Evolutionary conservation across 2,329 filamentous ascomycete species (phyloP).

Genomic region (Akanthomyces dipterigenus): DNA sequence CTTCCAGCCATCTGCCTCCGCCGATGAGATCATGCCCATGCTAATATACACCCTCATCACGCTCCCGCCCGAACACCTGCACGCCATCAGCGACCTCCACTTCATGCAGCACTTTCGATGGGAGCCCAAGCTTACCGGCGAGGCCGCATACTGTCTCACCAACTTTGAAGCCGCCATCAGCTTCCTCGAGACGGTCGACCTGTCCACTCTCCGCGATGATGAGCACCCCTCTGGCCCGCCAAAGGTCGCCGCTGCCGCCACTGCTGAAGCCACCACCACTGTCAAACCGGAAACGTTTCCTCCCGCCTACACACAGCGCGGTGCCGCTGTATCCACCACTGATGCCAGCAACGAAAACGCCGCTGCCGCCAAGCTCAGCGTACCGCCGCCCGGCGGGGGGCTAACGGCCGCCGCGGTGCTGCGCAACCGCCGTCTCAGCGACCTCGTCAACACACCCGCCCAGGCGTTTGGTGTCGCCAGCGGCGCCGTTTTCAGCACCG

Average conservation of each 20-base stretch:
- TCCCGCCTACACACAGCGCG: conserved; percentile 45
- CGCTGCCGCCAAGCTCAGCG: conserved; percentile 28
- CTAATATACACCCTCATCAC: conserved; percentile 95
- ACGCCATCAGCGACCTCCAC: conserved; percentile 87
- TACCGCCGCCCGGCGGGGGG: conserved; percentile 34
- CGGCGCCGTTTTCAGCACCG: conserved; percentile 78
- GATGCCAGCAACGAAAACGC: conserved; percentile 27
- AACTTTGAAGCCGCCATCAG: conserved; percentile 92
- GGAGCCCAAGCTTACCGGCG: conserved; percentile 79
- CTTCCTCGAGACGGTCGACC: conserved; percentile 90
- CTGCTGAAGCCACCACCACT: conserved; percentile 31
- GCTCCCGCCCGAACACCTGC: conserved; percentile 74
- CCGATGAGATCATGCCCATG: conserved; percentile 94
- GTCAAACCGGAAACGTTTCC: conserved; percentile 47
- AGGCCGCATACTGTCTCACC: conserved; percentile 92
- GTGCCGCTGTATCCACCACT: conserved; percentile 26
- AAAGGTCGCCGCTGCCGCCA: conserved; percentile 44
- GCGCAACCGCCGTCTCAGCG: conserved; percentile 72
- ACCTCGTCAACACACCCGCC: conserved; percentile 77
- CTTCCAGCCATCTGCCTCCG: conserved; percentile 74
- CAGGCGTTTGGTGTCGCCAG: conserved; percentile 75
- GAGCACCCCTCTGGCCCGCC: conserved; percentile 63
- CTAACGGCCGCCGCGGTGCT: conserved; percentile 41
- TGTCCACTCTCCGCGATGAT: conserved; percentile 78
- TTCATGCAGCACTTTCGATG: conserved; percentile 92